Conservation (phyloP, 2,329 filamentous ascomycete genomes). For the Diaporthe longicolla region DNA sequence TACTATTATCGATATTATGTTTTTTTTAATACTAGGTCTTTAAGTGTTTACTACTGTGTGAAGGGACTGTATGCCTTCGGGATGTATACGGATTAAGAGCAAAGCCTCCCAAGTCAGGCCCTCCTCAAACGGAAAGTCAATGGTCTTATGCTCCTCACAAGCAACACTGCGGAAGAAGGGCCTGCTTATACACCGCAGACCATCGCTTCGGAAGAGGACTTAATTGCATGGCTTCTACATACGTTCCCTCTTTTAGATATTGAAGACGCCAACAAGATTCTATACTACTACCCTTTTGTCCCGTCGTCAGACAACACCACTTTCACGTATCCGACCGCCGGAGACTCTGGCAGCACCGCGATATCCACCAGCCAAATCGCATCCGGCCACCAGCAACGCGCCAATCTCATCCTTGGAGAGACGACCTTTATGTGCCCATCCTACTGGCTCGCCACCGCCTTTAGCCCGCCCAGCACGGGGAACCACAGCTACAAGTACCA, state of each 20-base stretch:
- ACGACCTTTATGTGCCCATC: conserved; percentile 66
- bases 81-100: no score
- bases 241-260: conserved; percentile 57
- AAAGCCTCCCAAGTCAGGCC: conserved; percentile 51
- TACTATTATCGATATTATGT: no score
- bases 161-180: conserved; percentile 66
- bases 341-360: conserved; percentile 46
- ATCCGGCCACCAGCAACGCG: conserved; percentile 64
- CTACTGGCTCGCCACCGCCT: conserved; percentile 66
- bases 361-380: conserved; percentile 51
- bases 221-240: background rate
- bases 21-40: no score
- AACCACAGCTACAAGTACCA: conserved; percentile 58
- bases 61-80: no score
- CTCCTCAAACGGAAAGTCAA: conserved; percentile 48
- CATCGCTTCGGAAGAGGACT: conserved; percentile 55
- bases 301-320: conserved; percentile 17
- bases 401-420: conserved; percentile 63
- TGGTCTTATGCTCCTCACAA: conserved; percentile 38
- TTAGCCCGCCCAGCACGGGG: conserved; percentile 46
- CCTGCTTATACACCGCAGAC: conserved; percentile 59
- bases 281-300: conserved; percentile 45
- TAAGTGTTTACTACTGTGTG: no score
- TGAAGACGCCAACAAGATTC: conserved; percentile 52
- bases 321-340: conserved; percentile 51